Conservation (phyloP, 768 basidiomycete genomes). For the Scleroderma bovista region DNA sequence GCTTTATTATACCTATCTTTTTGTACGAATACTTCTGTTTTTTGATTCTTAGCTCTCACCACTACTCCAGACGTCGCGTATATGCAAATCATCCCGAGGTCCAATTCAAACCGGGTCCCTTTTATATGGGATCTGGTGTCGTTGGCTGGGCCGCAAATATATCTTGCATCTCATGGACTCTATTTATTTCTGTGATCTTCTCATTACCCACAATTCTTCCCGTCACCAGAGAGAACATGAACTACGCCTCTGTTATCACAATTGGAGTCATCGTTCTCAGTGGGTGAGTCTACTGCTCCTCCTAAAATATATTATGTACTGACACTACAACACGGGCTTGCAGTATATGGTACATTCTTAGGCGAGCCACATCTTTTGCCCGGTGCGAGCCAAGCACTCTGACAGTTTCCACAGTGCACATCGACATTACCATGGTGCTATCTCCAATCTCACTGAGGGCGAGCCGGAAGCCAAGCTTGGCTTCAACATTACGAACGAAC, state of each 20-base stretch:
- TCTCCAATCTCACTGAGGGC: conserved; percentile 39
- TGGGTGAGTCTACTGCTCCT: conserved; percentile 32
- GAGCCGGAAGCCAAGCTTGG: conserved; percentile 4
- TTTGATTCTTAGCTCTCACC: not conserved
- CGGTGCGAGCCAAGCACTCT: not conserved
- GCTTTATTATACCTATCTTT: conserved; percentile 80
- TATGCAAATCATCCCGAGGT: conserved; percentile 76
- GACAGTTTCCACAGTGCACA: conserved; percentile 35
- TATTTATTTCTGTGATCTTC: conserved; percentile 66
- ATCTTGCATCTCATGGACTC: conserved; percentile 63
- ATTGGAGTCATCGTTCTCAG: conserved; percentile 47
- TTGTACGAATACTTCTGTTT: conserved; percentile 31
- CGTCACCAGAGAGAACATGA: conserved; percentile 67
- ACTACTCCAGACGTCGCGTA: conserved; percentile 42
- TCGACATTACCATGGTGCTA: conserved; percentile 50
- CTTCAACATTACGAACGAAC: too few relatives aligned
- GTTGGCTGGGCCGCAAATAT: conserved; percentile 58
- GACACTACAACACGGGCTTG: not conserved
- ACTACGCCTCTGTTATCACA: conserved; percentile 72
- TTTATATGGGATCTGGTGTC: conserved; percentile 72
- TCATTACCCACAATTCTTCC: conserved; percentile 66
- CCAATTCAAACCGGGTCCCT: conserved; percentile 78
- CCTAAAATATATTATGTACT: not conserved
- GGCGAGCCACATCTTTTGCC: not conserved
- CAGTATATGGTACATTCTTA: conserved; percentile 46